phyloP scores from a whole-genome alignment of 1,284 basidiomycete species.

The Taiwanofungus camphoratus region DNA sequence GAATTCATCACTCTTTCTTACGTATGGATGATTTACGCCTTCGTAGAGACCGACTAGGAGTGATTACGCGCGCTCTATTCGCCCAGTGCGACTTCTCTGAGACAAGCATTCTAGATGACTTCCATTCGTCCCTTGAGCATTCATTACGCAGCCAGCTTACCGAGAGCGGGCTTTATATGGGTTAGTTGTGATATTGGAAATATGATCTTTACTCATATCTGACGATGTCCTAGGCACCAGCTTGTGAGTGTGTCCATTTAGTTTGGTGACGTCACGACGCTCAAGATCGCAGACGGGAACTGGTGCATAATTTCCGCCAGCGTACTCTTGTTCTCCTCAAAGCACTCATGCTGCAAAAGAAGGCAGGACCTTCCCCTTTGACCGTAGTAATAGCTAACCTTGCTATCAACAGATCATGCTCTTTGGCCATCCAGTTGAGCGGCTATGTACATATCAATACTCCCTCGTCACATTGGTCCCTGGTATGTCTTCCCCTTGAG shows the following conservation, averaged over 20 bases:
- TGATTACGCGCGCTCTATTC: constrained; percentile 89
- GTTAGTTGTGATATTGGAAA: constrained; percentile 33
- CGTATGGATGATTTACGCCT: not conserved
- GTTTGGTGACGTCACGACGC: not conserved
- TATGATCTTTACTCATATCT: not conserved
- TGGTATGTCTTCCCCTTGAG: constrained; percentile 43
- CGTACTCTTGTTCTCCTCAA: constrained; percentile 93
- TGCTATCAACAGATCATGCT: constrained; percentile 76
- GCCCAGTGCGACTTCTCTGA: constrained; percentile 86
- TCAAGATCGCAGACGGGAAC: constrained; percentile 56
- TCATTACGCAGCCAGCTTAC: constrained; percentile 67
- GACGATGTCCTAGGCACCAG: constrained; percentile 61
- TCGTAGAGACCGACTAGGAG: constrained; percentile 84
- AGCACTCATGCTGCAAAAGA: constrained; percentile 88
- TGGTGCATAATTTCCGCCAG: constrained; percentile 92
- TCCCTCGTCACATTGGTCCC: constrained; percentile 84
- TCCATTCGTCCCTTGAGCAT: constrained; percentile 67
- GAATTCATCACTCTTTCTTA: constrained; percentile 10
- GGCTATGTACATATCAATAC: constrained; percentile 96
- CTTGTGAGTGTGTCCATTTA: constrained; percentile 43
- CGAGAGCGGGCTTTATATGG: constrained; percentile 84
- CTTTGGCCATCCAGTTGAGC: constrained; percentile 95
- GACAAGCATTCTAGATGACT: constrained; percentile 79
- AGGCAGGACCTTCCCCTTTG: constrained; percentile 39
- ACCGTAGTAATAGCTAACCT: not conserved